Percentiles rank a stretch among this genome's conserved stretches.
Conservation (phyloP, 176 grass and related monocot genomes). For the Aegilops speltoides region DNA sequence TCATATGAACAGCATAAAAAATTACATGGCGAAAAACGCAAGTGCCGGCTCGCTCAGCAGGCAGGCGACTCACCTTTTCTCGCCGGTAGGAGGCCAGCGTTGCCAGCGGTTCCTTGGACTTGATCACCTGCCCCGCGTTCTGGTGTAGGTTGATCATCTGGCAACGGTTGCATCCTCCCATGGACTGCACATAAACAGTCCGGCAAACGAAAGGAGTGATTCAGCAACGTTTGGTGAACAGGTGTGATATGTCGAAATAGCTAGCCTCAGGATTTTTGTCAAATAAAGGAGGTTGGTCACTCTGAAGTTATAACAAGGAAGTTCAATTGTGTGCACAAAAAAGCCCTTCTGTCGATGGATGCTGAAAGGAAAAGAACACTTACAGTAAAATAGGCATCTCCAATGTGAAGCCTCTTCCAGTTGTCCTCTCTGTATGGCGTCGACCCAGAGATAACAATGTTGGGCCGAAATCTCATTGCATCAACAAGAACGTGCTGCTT, state of each 20-base stretch:
- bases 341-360: background rate
- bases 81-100: conserved; percentile 88
- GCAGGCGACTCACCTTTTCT: conserved; percentile 46
- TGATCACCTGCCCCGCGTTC: conserved; percentile 49
- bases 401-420: conserved; percentile 80
- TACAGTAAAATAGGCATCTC: conserved; percentile 77
- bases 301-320: background rate
- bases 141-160: conserved; percentile 93
- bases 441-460: conserved; percentile 81
- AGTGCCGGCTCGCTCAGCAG: background rate
- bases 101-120: conserved; percentile 84
- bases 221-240: background rate
- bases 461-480: conserved; percentile 81
- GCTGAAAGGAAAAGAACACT: conserved; percentile 10
- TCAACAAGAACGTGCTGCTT: conserved; percentile 43
- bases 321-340: background rate
- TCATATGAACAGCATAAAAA: background rate
- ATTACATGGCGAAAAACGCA: background rate
- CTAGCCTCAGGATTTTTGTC: background rate
- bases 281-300: no score
- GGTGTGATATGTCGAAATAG: background rate
- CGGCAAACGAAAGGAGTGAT: background rate
- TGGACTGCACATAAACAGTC: conserved; percentile 44
- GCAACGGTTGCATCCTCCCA: conserved; percentile 96
- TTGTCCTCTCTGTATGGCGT: conserved; percentile 73